These are phyloP conservation scores for Xylariaceae sp. DNA, from an alignment of 2,329 filamentous ascomycete genomes.

Conservation along the genomic window DNA sequence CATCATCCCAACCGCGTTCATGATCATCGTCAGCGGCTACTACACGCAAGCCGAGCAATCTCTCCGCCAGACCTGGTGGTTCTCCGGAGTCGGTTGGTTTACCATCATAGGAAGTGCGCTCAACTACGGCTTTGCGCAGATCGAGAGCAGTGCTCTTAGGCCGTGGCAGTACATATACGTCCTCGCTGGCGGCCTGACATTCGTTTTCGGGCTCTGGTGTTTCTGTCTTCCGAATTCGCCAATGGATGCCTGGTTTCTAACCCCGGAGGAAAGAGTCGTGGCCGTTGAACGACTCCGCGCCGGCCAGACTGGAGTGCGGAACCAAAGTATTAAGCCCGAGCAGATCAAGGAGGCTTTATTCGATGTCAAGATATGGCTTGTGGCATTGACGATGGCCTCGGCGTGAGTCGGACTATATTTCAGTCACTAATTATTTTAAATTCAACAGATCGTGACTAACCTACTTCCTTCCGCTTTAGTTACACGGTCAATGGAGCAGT, in stretches of 20 bases:
- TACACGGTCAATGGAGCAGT: conserved; percentile 75
- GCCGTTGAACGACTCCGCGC: conserved; percentile 68
- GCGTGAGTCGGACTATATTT: conserved; percentile 54
- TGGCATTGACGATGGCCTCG: conserved; percentile 72
- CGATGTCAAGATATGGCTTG: conserved; percentile 69
- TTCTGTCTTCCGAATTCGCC: conserved; percentile 71
- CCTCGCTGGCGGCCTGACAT: conserved; percentile 67
- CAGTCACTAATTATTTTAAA: no score
- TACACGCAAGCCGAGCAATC: conserved; percentile 72
- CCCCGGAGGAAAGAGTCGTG: conserved; percentile 65
- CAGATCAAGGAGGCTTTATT: conserved; percentile 65
- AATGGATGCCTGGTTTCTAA: conserved; percentile 73
- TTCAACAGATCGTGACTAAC: no score
- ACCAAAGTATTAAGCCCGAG: conserved; percentile 62
- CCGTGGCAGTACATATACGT: conserved; percentile 77
- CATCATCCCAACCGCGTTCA: conserved; percentile 70
- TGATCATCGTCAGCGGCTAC: conserved; percentile 66
- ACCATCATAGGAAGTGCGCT: conserved; percentile 68
- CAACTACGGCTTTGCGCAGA: conserved; percentile 73
- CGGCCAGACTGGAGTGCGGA: conserved; percentile 69
- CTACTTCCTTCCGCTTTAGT: neutral
- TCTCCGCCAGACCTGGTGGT: conserved; percentile 72
- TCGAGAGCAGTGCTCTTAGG: conserved; percentile 58
- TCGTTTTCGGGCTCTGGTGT: conserved; percentile 69
- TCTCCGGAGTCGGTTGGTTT: conserved; percentile 64